Evolutionary conservation across 176 grass and related monocot species (phyloP).

Genomic region (Sorghum bicolor): Sorghum_bicolor_NCBIv3 NC_012870.2:77995501-77996000

Average conservation of each 20-base stretch:
- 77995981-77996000: neutral
- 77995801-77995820: neutral
- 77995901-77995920: neutral
- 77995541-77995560: neutral
- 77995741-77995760: neutral
- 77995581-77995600: too few species aligned
- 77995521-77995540: neutral
- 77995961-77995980: neutral
- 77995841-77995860: neutral
- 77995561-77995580: too few species aligned
- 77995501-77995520: too few species aligned
- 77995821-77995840: neutral
- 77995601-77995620: neutral
- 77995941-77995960: neutral
- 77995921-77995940: neutral
- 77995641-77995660: neutral
- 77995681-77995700: slow-evolving; percentile 11
- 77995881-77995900: neutral
- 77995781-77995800: neutral
- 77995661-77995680: slow-evolving; percentile 14
- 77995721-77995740: neutral
- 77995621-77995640: neutral
- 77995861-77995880: neutral
- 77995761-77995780: neutral
- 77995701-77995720: slow-evolving; percentile 23